Base-by-base conservation (phyloP, 75 land plant species). In the Sequoiadendron giganteum region DNA sequence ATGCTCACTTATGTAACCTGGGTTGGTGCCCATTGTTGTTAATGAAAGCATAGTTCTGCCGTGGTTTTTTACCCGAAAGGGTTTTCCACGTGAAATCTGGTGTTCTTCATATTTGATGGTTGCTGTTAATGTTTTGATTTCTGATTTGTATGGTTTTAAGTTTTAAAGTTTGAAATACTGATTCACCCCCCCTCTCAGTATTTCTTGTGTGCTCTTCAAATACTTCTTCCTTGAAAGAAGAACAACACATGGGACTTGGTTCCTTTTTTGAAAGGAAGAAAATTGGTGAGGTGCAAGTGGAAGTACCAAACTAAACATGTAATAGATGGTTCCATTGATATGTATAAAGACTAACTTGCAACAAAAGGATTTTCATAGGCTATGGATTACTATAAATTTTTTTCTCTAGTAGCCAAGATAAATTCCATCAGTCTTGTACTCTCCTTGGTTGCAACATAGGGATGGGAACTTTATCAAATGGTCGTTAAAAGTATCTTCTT, bases 221-320 rank as follows among this genome's bases (percentile, higher is more conserved):
- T n/a, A n/a, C 81, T 47, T 76, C 0, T 86, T 89, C 38, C 85
- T 89, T 79, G 40, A n/a, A 5, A 55, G 18, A 48, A 54, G 1
- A 91, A 89, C 21, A 11, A 88, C 38, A 86, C 88, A 11, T 88
- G 87, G 91, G 80, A 85, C 10, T 88, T 92, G 48, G 82, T 90
- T 3, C n/a, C 48, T 3, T 61, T 90, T 25, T 87, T 85, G 10
- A 52, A 90, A 78, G 88, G 85, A 48, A 45, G 21, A 25, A 90
- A 92, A 68, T 19, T 73, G 1, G 56, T 88, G 65, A 73, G 87
- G 1, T 85, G 80, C 54, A 92, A 90, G 78, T 88, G 90, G 88
- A 85, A 85, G 0, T 90, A 82, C 48, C 84, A 86, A 45, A 86
- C 86, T 18, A 91, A 91, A 55, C 83, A 28, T 15, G 55, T 75